phyloP scores from a whole-genome alignment of 129 eudicot species.

The Ambrosia artemisiifolia region DNA sequence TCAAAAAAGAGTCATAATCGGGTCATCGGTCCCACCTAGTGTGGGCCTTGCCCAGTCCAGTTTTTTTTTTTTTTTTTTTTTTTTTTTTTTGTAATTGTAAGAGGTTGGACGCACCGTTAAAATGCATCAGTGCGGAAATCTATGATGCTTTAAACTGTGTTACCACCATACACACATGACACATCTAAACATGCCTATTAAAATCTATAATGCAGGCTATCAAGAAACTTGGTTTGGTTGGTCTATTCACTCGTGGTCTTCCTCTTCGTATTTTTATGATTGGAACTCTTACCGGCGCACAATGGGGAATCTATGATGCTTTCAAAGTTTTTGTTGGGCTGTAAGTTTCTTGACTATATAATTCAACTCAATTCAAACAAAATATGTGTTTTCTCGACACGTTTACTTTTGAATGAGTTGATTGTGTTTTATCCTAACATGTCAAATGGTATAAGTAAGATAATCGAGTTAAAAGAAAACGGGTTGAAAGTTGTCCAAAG shows the following conservation, averaged over 20 bases:
- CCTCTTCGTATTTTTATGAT: constrained; percentile 98
- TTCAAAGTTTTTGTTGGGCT: constrained; percentile 93
- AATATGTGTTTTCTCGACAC: background rate
- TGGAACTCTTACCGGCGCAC: constrained; percentile 94
- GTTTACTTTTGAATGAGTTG: background rate
- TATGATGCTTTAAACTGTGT: too few relatives aligned
- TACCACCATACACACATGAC: background rate
- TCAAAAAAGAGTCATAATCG: too few relatives aligned
- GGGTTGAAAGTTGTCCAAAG: too few relatives aligned
- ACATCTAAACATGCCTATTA: background rate
- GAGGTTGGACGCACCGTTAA: too few relatives aligned
- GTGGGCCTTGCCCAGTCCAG: background rate
- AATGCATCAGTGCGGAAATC: too few relatives aligned
- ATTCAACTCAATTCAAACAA: background rate
- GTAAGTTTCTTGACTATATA: constrained; percentile 42
- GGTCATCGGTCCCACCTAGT: background rate
- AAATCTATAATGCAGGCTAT: constrained; percentile 53
- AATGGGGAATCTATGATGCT: constrained; percentile 90
- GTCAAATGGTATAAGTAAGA: background rate
- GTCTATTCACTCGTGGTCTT: constrained; percentile 84
- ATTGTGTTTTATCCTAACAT: background rate
- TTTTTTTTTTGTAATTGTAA: background rate
- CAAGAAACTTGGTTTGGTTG: constrained; percentile 72
- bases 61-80: background rate
- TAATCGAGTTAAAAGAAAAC: background rate